Evolutionary conservation across 2,329 filamentous ascomycete genomes (phyloP), one percentile per base, ranked within the genome.

Genomic region (Rhynchosporium secalis): DNA sequence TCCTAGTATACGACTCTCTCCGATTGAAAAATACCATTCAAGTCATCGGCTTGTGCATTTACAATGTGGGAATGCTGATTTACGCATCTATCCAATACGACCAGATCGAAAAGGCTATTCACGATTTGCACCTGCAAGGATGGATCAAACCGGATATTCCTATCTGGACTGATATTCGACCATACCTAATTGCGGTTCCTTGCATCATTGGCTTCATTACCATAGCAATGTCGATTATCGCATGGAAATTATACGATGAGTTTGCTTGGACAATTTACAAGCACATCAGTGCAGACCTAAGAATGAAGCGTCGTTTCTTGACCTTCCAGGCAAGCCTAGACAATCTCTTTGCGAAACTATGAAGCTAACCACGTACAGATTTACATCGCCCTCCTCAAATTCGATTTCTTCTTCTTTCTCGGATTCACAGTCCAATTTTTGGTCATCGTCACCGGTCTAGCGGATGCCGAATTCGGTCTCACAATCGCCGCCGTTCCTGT

Each of bases 241-340:
- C 94, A 2, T 98, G 92, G 90, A 97, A 96, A 79, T 83, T 99
- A 38, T 98, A 99, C 75, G 92, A 96, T 73, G 94, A 97, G 76
- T 99, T 99, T 77, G 94, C 95, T 10, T 99, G 95, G 95, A 95
- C 95, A 62, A 99, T 99, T 73, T 92, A 99, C 78, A 99, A 99
- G 81, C 93, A 96, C 76, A 99, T 99, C 74, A 96, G 93, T 73
- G 95, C 95, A 57, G 95, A 99, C 79, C 85, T 97, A 74, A 87
- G 92, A 72, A 92, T 99, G 89, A 98, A 97, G 83, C 89, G 93
- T 78, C 88, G 95, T 67, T 99, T 96, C 79, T 83, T 99, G 64
- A 91, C 94, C 65, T 99, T 96, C 75, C 95, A 99, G 87, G 92
- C 96, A 80, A 58, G 80, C 72, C 13, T 52, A 58, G 26, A 12